Evolutionary conservation across 2,329 filamentous ascomycete species (phyloP).

Genomic region (Penicillium frequentans): DNA sequence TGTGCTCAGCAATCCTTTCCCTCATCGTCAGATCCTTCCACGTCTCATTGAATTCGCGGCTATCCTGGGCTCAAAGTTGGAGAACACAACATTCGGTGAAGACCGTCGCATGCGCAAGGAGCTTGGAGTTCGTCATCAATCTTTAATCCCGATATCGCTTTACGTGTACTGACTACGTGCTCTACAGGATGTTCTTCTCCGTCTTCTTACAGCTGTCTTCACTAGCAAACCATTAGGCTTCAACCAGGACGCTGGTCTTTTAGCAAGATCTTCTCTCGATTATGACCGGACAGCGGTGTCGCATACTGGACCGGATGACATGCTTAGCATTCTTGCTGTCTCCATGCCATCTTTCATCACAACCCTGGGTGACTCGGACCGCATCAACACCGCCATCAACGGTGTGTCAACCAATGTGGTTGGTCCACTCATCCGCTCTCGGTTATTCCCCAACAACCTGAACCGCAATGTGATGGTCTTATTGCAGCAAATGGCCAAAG

Average conservation of each 20-base stretch:
- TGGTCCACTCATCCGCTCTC: conserved; percentile 77
- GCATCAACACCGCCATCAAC: conserved; percentile 73
- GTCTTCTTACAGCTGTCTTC: conserved; percentile 88
- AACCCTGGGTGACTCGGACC: conserved; percentile 81
- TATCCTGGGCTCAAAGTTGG: conserved; percentile 89
- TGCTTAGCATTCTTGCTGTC: conserved; percentile 74
- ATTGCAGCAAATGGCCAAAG: conserved; percentile 72
- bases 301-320: conserved; percentile 64
- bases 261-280: conserved; percentile 41
- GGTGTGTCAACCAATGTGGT: conserved; percentile 83
- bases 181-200: conserved; percentile 77
- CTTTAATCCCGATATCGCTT: not conserved
- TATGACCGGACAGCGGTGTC: conserved; percentile 40
- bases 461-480: conserved; percentile 69
- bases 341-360: conserved; percentile 79
- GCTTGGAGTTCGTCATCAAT: conserved; percentile 65
- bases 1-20: conserved; percentile 88
- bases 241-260: conserved; percentile 55
- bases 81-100: conserved; percentile 97
- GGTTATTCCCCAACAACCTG: conserved; percentile 82
- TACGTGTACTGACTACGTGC: conserved; percentile 20
- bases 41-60: conserved; percentile 84
- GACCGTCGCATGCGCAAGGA: conserved; percentile 89
- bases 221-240: conserved; percentile 81
- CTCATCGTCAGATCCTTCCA: conserved; percentile 86